Base-by-base conservation (phyloP, 345 rosid genomes). In the Eucalyptus microcorys region DNA sequence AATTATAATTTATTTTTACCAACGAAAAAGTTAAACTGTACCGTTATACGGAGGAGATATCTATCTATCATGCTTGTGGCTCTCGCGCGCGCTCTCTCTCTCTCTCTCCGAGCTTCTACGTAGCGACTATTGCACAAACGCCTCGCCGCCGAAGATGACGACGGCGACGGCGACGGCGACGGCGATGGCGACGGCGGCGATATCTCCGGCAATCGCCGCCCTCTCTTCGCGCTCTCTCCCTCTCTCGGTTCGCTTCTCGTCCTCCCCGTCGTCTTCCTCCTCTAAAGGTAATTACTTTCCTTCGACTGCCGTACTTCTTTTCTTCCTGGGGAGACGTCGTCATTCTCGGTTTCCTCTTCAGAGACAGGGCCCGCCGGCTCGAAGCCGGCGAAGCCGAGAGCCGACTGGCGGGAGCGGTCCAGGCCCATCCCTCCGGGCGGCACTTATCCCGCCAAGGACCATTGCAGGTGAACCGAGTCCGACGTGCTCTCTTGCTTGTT, bases 391-490 rank as follows among this genome's bases (percentile, higher is more conserved):
- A 96, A 94, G 89, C 90, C 95, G 86, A 93, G 99, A 90, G 94
- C 95, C 32, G 99, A 95, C 90, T 97, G 99, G 99, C 95, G 98
- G 88, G 89, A 95, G 84, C 96, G 96, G 45, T 96, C 99, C 88
- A 96, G 85, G 89, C 97, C 99, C 80, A 94, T 97, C 83, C 97
- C 99, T 37, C 96, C 96, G 2, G 99, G 99, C 43, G 95, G 98
- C 55, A 96, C 94, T 37, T 97, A 97, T 91, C 99, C 99, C 30
- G 99, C 98, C 34, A 97, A 97, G 92, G 99, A 97, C 49, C 96
- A 97, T 86, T 97, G 99, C 99, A 97, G 99, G 99, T 96, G 68
- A 83, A 13, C 16, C 16, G 40, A 42, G 32, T 22, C 64, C 64
- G 40, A 45, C 32, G 26, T n/a, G 37, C 50, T 79, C 10, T 49